phyloP scores from a whole-genome alignment of 1,284 basidiomycete species.

The Sporisorium scitamineum region DNA sequence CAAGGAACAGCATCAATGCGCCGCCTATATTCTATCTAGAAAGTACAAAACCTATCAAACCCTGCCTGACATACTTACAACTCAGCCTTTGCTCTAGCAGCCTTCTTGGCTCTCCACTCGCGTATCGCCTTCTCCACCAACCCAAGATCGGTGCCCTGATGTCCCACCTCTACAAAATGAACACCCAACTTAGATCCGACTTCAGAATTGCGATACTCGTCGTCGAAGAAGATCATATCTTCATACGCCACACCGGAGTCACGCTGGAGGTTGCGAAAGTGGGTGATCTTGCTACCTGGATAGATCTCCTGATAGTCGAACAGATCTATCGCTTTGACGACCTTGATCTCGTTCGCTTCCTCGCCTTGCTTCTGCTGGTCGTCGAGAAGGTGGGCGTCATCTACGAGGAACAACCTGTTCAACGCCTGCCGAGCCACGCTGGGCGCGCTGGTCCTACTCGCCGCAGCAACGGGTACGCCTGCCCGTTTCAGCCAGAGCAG shows the following conservation, averaged over 20 bases:
- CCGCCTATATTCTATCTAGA: not conserved
- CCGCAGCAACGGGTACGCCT: slow-evolving; percentile 55
- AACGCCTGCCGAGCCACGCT: slow-evolving; percentile 60
- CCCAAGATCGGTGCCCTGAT: slow-evolving; percentile 55
- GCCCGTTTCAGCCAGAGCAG: slow-evolving; percentile 48
- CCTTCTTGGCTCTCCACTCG: slow-evolving; percentile 58
- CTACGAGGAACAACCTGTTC: slow-evolving; percentile 49
- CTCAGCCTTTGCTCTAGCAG: slow-evolving; percentile 7
- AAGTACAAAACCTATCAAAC: too few relatives aligned
- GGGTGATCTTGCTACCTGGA: slow-evolving; percentile 64
- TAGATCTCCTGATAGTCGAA: slow-evolving; percentile 67
- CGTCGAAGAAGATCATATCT: slow-evolving; percentile 68
- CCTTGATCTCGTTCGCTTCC: not conserved
- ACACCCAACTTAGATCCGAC: slow-evolving; percentile 65
- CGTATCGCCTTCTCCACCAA: slow-evolving; percentile 57
- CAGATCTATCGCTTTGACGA: slow-evolving; percentile 51
- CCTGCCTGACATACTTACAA: too few relatives aligned
- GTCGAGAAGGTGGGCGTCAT: slow-evolving; percentile 21
- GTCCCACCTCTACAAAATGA: slow-evolving; percentile 63
- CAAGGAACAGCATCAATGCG: not conserved
- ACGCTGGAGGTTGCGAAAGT: slow-evolving; percentile 55
- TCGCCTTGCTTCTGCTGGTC: not conserved
- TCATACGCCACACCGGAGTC: slow-evolving; percentile 57
- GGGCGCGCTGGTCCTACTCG: slow-evolving; percentile 61
- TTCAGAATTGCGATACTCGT: slow-evolving; percentile 63